Evolutionary conservation across 768 basidiomycete genomes (phyloP), one percentile per base, ranked within the genome.

Genomic region (Tubosaeta sp.): DNA sequence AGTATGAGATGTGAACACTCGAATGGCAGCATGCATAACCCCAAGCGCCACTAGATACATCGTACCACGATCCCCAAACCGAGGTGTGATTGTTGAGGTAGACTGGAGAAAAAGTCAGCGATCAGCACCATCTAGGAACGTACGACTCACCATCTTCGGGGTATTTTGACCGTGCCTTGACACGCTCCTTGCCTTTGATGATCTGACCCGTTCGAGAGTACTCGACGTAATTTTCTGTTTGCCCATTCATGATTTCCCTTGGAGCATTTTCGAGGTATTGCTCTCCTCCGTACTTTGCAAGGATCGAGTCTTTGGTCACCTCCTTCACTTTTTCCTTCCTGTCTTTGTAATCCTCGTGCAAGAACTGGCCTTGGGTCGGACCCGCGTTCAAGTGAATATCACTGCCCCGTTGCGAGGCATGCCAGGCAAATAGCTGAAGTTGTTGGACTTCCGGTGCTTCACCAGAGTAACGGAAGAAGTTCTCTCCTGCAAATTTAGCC

Each of bases 61-160:
- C 84, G 66, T 90, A 98, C 84, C 85, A 98, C 39, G 96, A 99
- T 40, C 96, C 96, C 96, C 96, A 99, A n/a, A 97, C 85, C 5
- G 83, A 75, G 1, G 87, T 93, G 63, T 99, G 96, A 63, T 99
- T 99, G 69, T 94, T 94, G 62, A 88, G 73, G 59, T 80, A 86
- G 7, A 94, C 94, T 97, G 56, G 2, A 19, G 36, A 3, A 9
- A 25, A 3, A 5, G 35, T 62, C 21, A 14, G 18, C 14, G 38
- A 45, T 44, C 16, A n/a, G n/a, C 21, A 27, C 30, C 25, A 2
- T 18, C 16, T 14, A 16, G 36, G 44, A 48, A 19, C 49, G 34
- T 29, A 32, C 21, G 52, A 38, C 86, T 55, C 65, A 94, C 94
- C 86, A 79, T 98, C 93, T 72, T 99, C 96, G 5, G 89, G 85